phyloP scores from a whole-genome alignment of 805 yeast species.

The Lipomyces sp. region DNA sequence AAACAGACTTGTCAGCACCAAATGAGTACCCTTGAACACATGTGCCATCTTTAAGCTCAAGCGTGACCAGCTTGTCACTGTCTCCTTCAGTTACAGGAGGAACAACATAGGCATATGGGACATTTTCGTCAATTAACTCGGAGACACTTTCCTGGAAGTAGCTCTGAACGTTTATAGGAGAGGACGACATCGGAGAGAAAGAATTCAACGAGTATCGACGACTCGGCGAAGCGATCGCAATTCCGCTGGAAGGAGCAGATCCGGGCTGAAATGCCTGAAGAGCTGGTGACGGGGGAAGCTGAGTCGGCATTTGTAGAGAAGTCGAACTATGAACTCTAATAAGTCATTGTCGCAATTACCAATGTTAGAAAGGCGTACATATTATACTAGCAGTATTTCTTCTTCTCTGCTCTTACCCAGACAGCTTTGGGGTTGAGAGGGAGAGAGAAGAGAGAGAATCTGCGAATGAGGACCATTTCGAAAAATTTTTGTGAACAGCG shows the following conservation, averaged over 20 bases:
- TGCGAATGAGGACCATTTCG: not conserved
- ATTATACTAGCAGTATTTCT: not conserved
- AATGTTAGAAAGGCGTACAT: not conserved
- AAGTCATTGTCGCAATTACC: too few species aligned
- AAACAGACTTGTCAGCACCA: conserved; percentile 89
- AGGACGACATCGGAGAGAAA: conserved; percentile 21
- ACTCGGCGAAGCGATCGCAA: conserved; percentile 21
- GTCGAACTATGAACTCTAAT: not conserved
- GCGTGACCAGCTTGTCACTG: conserved; percentile 28
- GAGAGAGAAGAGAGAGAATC: conserved; percentile 17
- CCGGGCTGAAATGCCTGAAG: conserved; percentile 23
- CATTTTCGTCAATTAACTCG: conserved; percentile 13
- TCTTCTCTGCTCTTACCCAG: conserved; percentile 26
- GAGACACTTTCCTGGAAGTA: conserved; percentile 12
- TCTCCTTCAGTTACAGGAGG: conserved; percentile 28
- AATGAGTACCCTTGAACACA: conserved; percentile 91
- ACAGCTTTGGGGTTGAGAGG: conserved; percentile 15
- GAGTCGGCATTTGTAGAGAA: conserved; percentile 21
- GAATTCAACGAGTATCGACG: conserved; percentile 29
- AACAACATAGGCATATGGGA: conserved; percentile 24
- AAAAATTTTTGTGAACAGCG: conserved; percentile 13
- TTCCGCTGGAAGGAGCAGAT: conserved; percentile 19
- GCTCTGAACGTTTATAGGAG: conserved; percentile 22
- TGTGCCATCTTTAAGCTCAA: conserved; percentile 69
- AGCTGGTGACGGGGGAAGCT: conserved; percentile 31